Percentiles rank a stretch among this genome's conserved stretches.
Evolutionary conservation across 192 early-diverging fungal species (phyloP).

Genomic region (Haplosporangium gracile): DNA sequence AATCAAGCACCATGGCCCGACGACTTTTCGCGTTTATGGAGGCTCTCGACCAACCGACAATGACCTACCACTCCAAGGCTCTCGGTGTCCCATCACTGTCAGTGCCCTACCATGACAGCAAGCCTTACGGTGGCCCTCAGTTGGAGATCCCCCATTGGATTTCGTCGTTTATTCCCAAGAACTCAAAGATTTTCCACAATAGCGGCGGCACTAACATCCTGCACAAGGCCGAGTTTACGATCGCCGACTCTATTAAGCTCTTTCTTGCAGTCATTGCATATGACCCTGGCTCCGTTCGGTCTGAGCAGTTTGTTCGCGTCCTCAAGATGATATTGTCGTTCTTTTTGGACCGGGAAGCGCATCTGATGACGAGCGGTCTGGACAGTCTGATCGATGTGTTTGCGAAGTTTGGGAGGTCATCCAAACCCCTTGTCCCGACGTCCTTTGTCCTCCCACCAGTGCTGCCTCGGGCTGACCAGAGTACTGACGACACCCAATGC

Average conservation of each 20-base stretch:
- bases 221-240: conserved; percentile 54
- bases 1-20: conserved; percentile 58
- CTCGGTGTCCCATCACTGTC: conserved; percentile 45
- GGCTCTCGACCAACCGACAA: conserved; percentile 54
- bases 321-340: conserved; percentile 53
- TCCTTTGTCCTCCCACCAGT: conserved; percentile 35
- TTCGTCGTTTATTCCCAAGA: conserved; percentile 41
- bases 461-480: conserved; percentile 13
- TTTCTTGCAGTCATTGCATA: conserved; percentile 71
- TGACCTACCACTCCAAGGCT: conserved; percentile 28
- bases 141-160: conserved; percentile 51
- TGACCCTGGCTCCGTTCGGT: conserved; percentile 66
- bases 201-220: conserved; percentile 16
- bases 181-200: conserved; percentile 51
- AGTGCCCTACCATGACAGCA: conserved; percentile 33
- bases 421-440: conserved; percentile 52
- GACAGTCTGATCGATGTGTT: conserved; percentile 66
- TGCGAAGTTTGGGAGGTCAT: conserved; percentile 61
- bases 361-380: conserved; percentile 56
- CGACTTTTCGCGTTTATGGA: conserved; percentile 62
- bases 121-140: conserved; percentile 39
- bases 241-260: conserved; percentile 67
- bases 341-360: conserved; percentile 50
- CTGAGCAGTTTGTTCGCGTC: conserved; percentile 69
- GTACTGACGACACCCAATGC: conserved; percentile 6